Evolutionary conservation across 805 yeast species (phyloP).

Genomic region (Saturnispora gosingensis): DNA sequence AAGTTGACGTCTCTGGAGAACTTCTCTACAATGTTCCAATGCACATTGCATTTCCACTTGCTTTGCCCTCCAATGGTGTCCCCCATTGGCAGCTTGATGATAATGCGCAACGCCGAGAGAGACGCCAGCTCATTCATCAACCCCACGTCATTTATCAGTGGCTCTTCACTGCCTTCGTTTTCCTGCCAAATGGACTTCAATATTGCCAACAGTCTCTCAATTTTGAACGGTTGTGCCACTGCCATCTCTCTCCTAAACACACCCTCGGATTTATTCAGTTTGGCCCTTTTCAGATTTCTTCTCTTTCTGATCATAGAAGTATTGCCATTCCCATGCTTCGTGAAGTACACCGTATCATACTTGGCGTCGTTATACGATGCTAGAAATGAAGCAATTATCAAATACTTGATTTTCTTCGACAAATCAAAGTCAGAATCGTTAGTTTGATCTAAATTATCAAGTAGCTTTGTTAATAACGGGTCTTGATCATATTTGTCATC

Average conservation of each 20-base stretch:
- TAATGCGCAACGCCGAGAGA: slow-evolving; percentile 26
- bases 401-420: slow-evolving; percentile 53
- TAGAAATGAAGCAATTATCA: slow-evolving; percentile 73
- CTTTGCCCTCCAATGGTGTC: slow-evolving; percentile 52
- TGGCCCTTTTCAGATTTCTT: slow-evolving; percentile 18
- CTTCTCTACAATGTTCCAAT: slow-evolving; percentile 53
- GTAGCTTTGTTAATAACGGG: not conserved
- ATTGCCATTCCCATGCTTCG: slow-evolving; percentile 44
- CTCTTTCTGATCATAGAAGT: slow-evolving; percentile 30
- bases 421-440: slow-evolving; percentile 32
- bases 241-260: slow-evolving; percentile 52
- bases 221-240: slow-evolving; percentile 64
- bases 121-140: slow-evolving; percentile 32
- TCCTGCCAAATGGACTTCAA: slow-evolving; percentile 55
- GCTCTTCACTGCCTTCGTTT: slow-evolving; percentile 28
- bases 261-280: slow-evolving; percentile 27
- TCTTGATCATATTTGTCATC: slow-evolving; percentile 6
- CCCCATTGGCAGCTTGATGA: slow-evolving; percentile 23
- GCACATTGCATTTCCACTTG: slow-evolving; percentile 71
- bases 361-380: slow-evolving; percentile 71
- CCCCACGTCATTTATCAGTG: slow-evolving; percentile 26
- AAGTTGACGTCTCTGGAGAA: slow-evolving; percentile 58
- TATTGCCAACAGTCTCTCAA: slow-evolving; percentile 76
- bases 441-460: slow-evolving; percentile 2
- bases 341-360: slow-evolving; percentile 60